Base-by-base conservation (phyloP, 176 grass and related monocot genomes). In the Bolboschoenus planiculmis region DNA sequence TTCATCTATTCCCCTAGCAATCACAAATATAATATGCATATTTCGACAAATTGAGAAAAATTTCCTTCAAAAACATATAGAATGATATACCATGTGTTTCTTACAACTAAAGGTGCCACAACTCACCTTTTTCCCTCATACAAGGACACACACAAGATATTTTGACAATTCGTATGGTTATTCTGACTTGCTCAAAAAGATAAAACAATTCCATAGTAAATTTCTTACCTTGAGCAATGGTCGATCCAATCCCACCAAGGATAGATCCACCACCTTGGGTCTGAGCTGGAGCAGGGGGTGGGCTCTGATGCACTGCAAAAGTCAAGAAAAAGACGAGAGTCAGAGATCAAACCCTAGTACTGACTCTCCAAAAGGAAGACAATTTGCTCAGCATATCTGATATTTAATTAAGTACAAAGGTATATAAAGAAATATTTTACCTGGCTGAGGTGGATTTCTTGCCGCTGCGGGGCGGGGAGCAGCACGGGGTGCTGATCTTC, bases 171-270 rank as follows among this genome's bases (percentile, higher is more conserved):
- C 34, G 11, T 0, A 23, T 37, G 33, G 6, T 37, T 67, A 36
- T 67, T 59, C n/a, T 27, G 56, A 59, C 56, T 59, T 59, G 56
- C 24, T 8, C 59, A 63, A 63, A 29, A 63, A 59, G 21, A 42
- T 20, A 39, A 21, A 10, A 68, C 6, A 68, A 31, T 51, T 51
- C 6, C 20, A 16, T 50, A 16, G 44, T 31, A 31, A 72, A 51
- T 5, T 76, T 8, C 7, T 81, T 44, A 97, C 94, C 94, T 90
- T 94, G 90, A 85, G 92, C 94, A 80, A 97, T 97, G 3, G 94
- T 97, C 21, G 94, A 94, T 36, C 94, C 91, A 40, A 97, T 90
- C 56, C 91, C 86, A 27, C 92, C 83, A 11, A 97, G 64, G 0
- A 97, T 73, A 53, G 91, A 93, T 35, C 94, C 91, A 85, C 94